Evolutionary conservation across 345 rosid genomes (phyloP).

Genomic region (Pistacia integerrima): DNA sequence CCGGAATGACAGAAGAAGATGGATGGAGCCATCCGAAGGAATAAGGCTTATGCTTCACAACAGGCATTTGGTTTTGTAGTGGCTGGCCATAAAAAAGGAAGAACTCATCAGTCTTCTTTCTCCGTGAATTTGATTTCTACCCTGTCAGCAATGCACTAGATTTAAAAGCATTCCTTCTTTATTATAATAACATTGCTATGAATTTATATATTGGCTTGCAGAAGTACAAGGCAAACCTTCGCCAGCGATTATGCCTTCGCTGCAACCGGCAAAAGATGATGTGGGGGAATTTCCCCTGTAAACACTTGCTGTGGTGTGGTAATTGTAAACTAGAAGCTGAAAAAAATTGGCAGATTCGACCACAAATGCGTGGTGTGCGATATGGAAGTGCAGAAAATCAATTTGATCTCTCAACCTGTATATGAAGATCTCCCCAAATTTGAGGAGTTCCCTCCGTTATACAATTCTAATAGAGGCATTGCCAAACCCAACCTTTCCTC

Average conservation of each 20-base stretch:
- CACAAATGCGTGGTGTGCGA: conserved; percentile 86
- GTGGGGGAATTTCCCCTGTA: conserved; percentile 75
- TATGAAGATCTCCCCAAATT: not conserved
- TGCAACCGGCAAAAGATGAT: conserved; percentile 50
- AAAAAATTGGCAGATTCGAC: conserved; percentile 27
- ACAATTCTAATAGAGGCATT: conserved; percentile 5
- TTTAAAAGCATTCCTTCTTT: not conserved
- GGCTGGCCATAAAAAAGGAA: conserved; percentile 49
- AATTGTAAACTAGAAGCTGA: conserved; percentile 47
- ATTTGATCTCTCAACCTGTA: conserved; percentile 23
- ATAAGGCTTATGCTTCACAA: conserved; percentile 16
- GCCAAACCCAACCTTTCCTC: not conserved
- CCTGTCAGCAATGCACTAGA: conserved; percentile 43
- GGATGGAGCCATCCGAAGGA: conserved; percentile 5
- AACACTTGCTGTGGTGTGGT: conserved; percentile 72
- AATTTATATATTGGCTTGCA: conserved; percentile 25
- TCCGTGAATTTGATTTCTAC: conserved; percentile 74
- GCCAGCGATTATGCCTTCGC: conserved; percentile 56
- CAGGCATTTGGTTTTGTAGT: conserved; percentile 59
- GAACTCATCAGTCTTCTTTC: conserved; percentile 50
- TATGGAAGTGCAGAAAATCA: conserved; percentile 44
- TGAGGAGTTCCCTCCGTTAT: conserved; percentile 24
- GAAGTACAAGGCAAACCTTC: conserved; percentile 43
- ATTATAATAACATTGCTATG: not conserved
- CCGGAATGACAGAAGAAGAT: conserved; percentile 4